Evolutionary conservation across 2,329 filamentous ascomycete species (phyloP).

Genomic region (Hymenoscyphus scutula): DNA sequence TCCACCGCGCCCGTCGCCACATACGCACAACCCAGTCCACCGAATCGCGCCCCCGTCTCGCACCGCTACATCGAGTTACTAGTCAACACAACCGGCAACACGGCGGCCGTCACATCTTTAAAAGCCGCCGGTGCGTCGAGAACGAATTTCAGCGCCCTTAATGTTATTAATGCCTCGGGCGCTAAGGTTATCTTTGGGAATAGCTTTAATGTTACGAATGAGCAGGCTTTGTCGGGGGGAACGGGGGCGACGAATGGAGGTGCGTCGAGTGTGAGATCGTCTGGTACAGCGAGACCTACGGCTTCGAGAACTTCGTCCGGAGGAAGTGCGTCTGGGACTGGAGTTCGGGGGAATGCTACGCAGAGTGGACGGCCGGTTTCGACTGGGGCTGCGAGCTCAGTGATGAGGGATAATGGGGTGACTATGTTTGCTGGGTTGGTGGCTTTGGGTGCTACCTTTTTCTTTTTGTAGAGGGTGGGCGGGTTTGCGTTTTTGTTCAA

Average conservation of each 20-base stretch:
- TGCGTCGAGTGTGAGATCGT: neutral
- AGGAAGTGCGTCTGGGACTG: neutral
- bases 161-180: slow-evolving; percentile 20
- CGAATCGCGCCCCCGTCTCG: slow-evolving; percentile 25
- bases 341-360: neutral
- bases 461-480: slow-evolving; percentile 13
- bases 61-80: slow-evolving; percentile 33
- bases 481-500: neutral
- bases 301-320: neutral
- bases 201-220: slow-evolving; percentile 30
- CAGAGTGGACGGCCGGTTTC: slow-evolving; percentile 1
- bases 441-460: slow-evolving; percentile 21
- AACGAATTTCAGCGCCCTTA: slow-evolving; percentile 24
- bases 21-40: slow-evolving; percentile 30
- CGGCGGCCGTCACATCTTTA: slow-evolving; percentile 11
- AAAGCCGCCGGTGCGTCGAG: slow-evolving; percentile 14
- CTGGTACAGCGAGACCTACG: slow-evolving; percentile 4
- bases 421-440: slow-evolving; percentile 21
- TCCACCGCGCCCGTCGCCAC: slow-evolving; percentile 22
- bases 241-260: neutral
- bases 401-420: slow-evolving; percentile 5
- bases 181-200: slow-evolving; percentile 25
- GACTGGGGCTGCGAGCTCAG: slow-evolving; percentile 5
- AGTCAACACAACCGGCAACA: slow-evolving; percentile 28
- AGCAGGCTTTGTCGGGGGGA: slow-evolving; percentile 5